Evolutionary conservation across 202 grass and related monocot genomes (phyloP), one percentile per base, ranked within the genome.

Genomic region (Dendrocalamus latiflorus): DNA sequence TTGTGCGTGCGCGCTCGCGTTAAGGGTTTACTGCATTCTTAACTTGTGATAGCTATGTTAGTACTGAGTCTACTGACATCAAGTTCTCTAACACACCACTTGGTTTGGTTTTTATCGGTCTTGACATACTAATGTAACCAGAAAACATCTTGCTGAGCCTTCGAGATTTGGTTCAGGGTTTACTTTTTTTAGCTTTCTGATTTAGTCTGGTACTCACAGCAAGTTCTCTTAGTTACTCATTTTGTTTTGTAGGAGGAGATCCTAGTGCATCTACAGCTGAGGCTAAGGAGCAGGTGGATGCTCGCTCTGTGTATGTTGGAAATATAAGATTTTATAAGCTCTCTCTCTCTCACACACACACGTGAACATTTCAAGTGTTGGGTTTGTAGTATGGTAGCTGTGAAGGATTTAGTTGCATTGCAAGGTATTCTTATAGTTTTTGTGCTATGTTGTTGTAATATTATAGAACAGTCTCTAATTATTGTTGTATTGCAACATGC

Each of bases 241-340:
- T 77, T 54, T 55, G 14, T 74, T 79, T 60, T 85, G 54, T 61
- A 93, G 91, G 89, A 57, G 89, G 80, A 83, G 94, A 88, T 65
- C 65, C 87, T 67, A 79, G 66, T 69, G 85, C 85, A 37, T 74
- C 92, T 74, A 65, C 82, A 66, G 89, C 82, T 66, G 90, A 94
- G 68, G 93, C 85, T n/a, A 98, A 95, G 88, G 93, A 98, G 87
- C 92, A 95, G 83, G 80, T 93, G 44, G 95, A 98, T 89, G 44
- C 87, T 71, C 92, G 95, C 39, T 98, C 95, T 77, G 82, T 98
- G 1, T 98, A 90, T 93, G 95, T 98, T 83, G 95, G 95, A 82
- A 98, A 98, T 81, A 91, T 98, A 91, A 93, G 95, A 74, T 80
- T 72, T 43, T 20, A 63, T 36, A 44, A 77, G 47, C 72, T 39